These are phyloP conservation scores for Paraphoma sp. DNA, from an alignment of 2,329 filamentous ascomycete species.

Conservation along the genomic window DNA sequence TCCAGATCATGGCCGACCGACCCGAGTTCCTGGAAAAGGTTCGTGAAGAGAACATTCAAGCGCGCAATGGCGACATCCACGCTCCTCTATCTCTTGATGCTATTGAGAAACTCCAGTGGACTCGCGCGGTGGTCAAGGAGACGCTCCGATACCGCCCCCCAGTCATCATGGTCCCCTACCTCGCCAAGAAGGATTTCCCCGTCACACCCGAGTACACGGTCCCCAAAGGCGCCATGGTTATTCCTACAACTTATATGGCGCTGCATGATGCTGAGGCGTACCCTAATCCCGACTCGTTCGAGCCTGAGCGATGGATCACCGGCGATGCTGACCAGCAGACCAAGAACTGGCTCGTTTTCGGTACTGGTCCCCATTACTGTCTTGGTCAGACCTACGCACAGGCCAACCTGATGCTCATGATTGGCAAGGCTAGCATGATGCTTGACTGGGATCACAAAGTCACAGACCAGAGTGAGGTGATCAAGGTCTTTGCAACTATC, in stretches of 20 bases:
- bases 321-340: constrained; percentile 88
- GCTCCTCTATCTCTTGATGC: constrained; percentile 79
- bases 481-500: constrained; percentile 97
- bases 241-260: constrained; percentile 88
- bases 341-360: constrained; percentile 98
- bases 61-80: constrained; percentile 76
- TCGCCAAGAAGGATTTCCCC: constrained; percentile 94
- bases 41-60: constrained; percentile 84
- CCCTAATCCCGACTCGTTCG: constrained; percentile 76
- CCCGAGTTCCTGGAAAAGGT: constrained; percentile 91
- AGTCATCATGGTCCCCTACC: constrained; percentile 95
- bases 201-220: constrained; percentile 88
- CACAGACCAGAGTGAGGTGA: constrained; percentile 85
- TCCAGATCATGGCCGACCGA: constrained; percentile 91
- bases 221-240: constrained; percentile 93
- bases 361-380: constrained; percentile 95
- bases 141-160: constrained; percentile 83
- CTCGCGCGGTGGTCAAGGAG: constrained; percentile 81
- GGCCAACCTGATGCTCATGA: constrained; percentile 84
- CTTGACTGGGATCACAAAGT: constrained; percentile 90
- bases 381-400: constrained; percentile 91
- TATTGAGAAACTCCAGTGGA: constrained; percentile 88
- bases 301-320: constrained; percentile 68
- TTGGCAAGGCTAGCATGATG: constrained; percentile 86
- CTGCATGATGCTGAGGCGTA: constrained; percentile 94